These are phyloP conservation scores for Lumnitzera racemosa DNA, from an alignment of 345 rosid genomes.

Conservation along the genomic window DNA sequence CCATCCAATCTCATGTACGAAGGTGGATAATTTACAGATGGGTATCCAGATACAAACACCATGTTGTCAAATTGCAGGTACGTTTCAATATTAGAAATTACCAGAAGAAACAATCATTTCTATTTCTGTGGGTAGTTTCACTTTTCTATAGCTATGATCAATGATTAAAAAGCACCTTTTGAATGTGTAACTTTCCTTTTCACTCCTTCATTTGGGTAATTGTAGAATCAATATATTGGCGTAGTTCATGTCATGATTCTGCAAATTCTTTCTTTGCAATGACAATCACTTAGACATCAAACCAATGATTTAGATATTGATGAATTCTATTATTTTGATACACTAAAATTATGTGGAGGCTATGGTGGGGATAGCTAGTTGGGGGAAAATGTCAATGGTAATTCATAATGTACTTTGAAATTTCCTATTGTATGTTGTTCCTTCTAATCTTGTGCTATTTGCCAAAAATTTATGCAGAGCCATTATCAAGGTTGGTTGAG, in stretches of 20 bases:
- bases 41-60: constrained; percentile 18
- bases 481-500: constrained; percentile 52
- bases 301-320: too few relatives aligned
- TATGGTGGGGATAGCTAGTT: too few relatives aligned
- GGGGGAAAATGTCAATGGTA: too few relatives aligned
- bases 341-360: too few relatives aligned
- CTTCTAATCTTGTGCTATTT: constrained; percentile 4
- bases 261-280: neutral
- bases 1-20: constrained; percentile 57
- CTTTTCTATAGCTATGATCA: neutral
- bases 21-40: constrained; percentile 44
- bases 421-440: neutral
- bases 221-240: neutral
- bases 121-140: too few relatives aligned
- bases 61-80: constrained; percentile 56
- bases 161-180: neutral
- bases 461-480: constrained; percentile 31
- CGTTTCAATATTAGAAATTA: neutral
- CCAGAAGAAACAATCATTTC: too few relatives aligned
- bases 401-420: neutral
- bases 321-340: too few relatives aligned
- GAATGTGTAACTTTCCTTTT: neutral
- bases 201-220: neutral
- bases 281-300: too few relatives aligned
- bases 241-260: neutral